These are phyloP conservation scores for Bipolaris sorokiniana DNA, from an alignment of 2,329 filamentous ascomycete genomes.

Conservation along the genomic window DNA sequence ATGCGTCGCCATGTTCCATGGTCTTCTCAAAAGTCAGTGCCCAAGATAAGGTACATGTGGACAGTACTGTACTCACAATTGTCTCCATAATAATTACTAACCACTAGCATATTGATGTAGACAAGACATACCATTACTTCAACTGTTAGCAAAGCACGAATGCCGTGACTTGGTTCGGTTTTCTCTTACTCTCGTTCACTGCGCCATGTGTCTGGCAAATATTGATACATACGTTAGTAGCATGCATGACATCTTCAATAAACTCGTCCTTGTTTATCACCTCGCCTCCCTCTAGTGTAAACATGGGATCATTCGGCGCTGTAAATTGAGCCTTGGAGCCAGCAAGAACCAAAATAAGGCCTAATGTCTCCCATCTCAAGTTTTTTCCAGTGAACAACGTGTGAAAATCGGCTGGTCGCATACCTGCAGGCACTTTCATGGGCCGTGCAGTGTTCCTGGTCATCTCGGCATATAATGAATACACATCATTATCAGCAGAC, in stretches of 20 bases:
- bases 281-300: slow-evolving; percentile 39
- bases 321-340: slow-evolving; percentile 41
- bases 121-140: slow-evolving; percentile 44
- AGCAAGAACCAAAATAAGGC: slow-evolving; percentile 37
- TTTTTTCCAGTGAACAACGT: slow-evolving; percentile 44
- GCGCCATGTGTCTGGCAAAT: slow-evolving; percentile 45
- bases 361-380: slow-evolving; percentile 45
- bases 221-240: slow-evolving; percentile 45
- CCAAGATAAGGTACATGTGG: not conserved
- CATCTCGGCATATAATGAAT: slow-evolving; percentile 38
- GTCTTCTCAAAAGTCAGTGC: slow-evolving; percentile 28
- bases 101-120: slow-evolving; percentile 39
- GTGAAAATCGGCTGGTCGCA: slow-evolving; percentile 42
- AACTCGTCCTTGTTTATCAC: slow-evolving; percentile 39
- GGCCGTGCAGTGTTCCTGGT: slow-evolving; percentile 41
- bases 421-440: slow-evolving; percentile 39
- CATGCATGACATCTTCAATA: slow-evolving; percentile 45
- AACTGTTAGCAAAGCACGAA: not conserved
- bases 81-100: slow-evolving; percentile 45
- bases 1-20: slow-evolving; percentile 46
- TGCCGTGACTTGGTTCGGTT: not conserved
- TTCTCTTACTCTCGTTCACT: slow-evolving; percentile 37
- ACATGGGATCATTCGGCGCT: slow-evolving; percentile 39
- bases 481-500: slow-evolving; percentile 23
- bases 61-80: slow-evolving; percentile 34